Conservation (phyloP, 2,329 filamentous ascomycete genomes). For the Verticillium klebahnii region DNA sequence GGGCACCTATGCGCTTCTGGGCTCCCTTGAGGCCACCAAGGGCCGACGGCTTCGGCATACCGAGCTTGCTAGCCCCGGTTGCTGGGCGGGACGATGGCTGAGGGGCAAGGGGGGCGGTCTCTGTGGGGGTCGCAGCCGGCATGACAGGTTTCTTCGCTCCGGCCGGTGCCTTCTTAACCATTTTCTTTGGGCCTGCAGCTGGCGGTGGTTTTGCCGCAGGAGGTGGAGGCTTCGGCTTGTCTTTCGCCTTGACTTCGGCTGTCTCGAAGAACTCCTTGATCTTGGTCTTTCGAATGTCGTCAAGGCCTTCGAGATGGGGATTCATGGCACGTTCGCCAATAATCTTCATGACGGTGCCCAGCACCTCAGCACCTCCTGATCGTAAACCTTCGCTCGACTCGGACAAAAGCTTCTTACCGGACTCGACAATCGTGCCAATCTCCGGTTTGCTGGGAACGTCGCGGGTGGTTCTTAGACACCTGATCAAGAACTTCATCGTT, state of each 20-base stretch:
- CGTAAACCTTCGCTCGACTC: slow-evolving; percentile 84
- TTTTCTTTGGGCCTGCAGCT: slow-evolving; percentile 36
- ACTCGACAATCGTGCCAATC: slow-evolving; percentile 79
- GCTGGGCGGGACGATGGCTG: slow-evolving; percentile 51
- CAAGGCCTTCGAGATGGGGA: slow-evolving; percentile 82
- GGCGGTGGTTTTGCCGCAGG: slow-evolving; percentile 46
- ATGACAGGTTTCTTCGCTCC: slow-evolving; percentile 38
- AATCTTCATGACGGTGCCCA: slow-evolving; percentile 97
- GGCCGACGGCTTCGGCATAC: slow-evolving; percentile 48
- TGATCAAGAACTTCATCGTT: slow-evolving; percentile 87
- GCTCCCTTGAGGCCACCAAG: slow-evolving; percentile 56
- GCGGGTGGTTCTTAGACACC: slow-evolving; percentile 76
- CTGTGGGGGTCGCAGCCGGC: slow-evolving; percentile 10
- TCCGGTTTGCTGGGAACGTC: slow-evolving; percentile 82
- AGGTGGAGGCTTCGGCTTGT: slow-evolving; percentile 78
- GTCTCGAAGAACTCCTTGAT: slow-evolving; percentile 87
- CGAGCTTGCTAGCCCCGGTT: slow-evolving; percentile 38
- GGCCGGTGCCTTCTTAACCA: slow-evolving; percentile 28
- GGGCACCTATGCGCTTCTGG: slow-evolving; percentile 48
- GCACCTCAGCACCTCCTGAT: slow-evolving; percentile 83
- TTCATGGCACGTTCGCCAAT: slow-evolving; percentile 96
- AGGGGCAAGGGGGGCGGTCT: slow-evolving; percentile 47
- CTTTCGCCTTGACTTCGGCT: slow-evolving; percentile 42
- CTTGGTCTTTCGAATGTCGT: slow-evolving; percentile 93
- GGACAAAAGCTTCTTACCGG: slow-evolving; percentile 80